Base-by-base conservation (phyloP, 176 grass and related monocot genomes). In the Oryza meyeriana region DNA sequence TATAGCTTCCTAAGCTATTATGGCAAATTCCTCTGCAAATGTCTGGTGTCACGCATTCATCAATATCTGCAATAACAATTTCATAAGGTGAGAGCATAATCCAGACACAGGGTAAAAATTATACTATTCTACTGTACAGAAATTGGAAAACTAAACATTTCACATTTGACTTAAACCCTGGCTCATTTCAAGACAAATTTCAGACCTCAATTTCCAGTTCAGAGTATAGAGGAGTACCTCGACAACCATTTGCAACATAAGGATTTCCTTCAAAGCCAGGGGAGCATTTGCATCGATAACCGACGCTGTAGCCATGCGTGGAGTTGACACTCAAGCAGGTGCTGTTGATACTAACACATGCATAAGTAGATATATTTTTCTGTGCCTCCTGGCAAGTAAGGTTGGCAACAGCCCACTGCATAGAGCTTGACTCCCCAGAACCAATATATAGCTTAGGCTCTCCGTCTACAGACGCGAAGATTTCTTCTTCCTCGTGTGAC, bases 261-360 rank as follows among this genome's bases (percentile, higher is more conserved):
- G 71, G 71, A 18, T 73, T 73, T 29, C 71, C 71, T 31, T 31
- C 3, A 73, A 31, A 73, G 3, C 42, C 71, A 8, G 8, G 41
- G 4, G 3, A 31, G 4, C 71, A 73, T 11, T 0, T 41, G 61
- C 80, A 83, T n/a, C 50, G 27, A 16, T 83, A 83, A 27, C 80
- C 80, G 22, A 74, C 20, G 58, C 11, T n/a, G n/a, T n/a, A 61
- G 3, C 30, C 47, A 20, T 40, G 0, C 18, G 1, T 14, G 32
- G 80, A 30, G 28, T 9, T 82, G n/a, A 72, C 71, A 69, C 9
- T 9, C 17, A 74, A 2, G 50, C 80, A 83, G 1, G 22, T 16
- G 30, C 80, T 83, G 12, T 63, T 74, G 32, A 5, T 17, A 16
- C 79, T 82, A 18, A 82, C 44, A 50, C 79, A 82, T 12, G 79